Base-by-base conservation (phyloP, 2,329 filamentous ascomycete genomes). In the Phoma herbarum region DNA sequence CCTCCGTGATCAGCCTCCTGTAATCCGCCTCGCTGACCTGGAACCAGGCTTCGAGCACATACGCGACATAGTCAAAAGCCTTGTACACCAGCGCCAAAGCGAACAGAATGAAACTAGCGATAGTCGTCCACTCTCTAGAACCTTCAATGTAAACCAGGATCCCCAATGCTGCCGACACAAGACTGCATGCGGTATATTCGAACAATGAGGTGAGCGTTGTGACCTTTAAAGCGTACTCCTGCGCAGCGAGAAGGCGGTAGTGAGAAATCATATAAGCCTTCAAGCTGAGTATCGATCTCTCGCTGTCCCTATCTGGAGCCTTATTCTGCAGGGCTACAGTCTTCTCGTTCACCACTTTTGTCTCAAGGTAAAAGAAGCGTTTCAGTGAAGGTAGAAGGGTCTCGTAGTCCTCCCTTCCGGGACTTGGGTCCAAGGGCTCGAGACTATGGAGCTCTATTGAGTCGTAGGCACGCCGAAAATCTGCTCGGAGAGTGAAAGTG, bases 1-100 rank as follows among this genome's bases (percentile, higher is more conserved):
- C 31, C 31, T 35, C 31, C 6, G 9, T 7, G 4, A n/a, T n/a
- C 31, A 35, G 6, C 9, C 31, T 35, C 14, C 16, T 49, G 14
- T 58, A 53, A n/a, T 58, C 50, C 6, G 20, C 20, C 9, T 59
- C 39, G 31, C 41, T 52, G 5, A 59, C 18, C 3, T 50, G 29
- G 16, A 54, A 50, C 45, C 56, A 59, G 10, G 39, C 28, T 14
- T 28, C 31, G 11, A n/a, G 31, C 31, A 35, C 14, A n/a, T n/a
- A 35, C 4, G 31, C 31, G 16, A 7, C 31, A 7, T 35, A 35
- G 31, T 35, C 31, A 35, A 35, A 35, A 35, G 16, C 16, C 31
- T 35, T 35, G 16, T 35, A 35, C 31, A 18, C 31, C 31, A 35
- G 31, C 6, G 31, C 31, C 9, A 35, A 3, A 35, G 31, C 31